Conservation (phyloP, 208 protist genomes). For the Acanthamoeba lenticulata region DNA sequence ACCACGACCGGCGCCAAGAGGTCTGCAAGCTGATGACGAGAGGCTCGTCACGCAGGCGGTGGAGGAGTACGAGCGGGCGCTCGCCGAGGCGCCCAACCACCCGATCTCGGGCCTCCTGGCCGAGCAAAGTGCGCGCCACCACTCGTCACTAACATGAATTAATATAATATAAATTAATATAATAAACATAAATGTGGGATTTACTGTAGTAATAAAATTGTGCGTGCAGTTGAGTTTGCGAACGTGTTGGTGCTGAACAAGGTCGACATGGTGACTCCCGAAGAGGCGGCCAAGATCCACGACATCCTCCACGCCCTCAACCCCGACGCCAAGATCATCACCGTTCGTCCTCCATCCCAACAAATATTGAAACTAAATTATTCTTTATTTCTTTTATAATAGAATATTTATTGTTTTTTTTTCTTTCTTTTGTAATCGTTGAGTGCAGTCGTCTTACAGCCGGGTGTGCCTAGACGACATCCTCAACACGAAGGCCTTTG, state of each 20-base stretch:
- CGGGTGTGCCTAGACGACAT: neutral
- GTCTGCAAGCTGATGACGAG: too few species aligned
- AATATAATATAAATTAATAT: conserved; percentile 79
- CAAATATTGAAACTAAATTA: too few species aligned
- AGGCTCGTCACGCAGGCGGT: too few species aligned
- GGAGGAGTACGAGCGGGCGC: neutral
- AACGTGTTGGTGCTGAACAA: conserved; percentile 92
- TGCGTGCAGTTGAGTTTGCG: conserved; percentile 87
- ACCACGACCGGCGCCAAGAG: too few species aligned
- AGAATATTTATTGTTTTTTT: neutral
- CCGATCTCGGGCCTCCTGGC: neutral
- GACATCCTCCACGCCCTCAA: conserved; percentile 85
- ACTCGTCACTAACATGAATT: conserved; percentile 89
- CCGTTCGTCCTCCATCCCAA: conserved; percentile 71
- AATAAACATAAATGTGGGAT: too few species aligned
- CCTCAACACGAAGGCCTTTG: conserved; percentile 20
- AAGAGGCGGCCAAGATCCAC: conserved; percentile 75
- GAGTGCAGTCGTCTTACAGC: neutral
- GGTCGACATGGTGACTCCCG: conserved; percentile 83
- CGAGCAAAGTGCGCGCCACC: neutral
- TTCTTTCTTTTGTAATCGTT: too few species aligned
- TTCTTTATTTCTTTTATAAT: neutral
- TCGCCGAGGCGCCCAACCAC: conserved; percentile 27
- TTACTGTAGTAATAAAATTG: neutral
- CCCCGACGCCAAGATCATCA: conserved; percentile 83